Conservation (phyloP, 2,329 filamentous ascomycete species). For the Diaporthe destruens region DNA sequence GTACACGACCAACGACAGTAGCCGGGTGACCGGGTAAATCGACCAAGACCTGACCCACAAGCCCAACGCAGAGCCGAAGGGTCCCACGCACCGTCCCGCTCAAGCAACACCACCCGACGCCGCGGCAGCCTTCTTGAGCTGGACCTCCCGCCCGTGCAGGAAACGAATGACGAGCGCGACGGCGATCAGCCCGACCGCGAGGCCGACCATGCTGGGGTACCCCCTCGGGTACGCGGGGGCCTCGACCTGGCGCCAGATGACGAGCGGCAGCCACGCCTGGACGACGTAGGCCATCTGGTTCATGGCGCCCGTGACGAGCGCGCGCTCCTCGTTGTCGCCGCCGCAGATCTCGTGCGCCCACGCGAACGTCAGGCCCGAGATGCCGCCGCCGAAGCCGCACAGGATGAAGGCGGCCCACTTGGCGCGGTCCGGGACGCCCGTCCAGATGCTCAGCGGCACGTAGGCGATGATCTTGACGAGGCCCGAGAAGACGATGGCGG, state of each 20-base stretch:
- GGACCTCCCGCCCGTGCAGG: constrained; percentile 58
- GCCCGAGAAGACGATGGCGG: constrained; percentile 70
- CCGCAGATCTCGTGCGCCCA: constrained; percentile 65
- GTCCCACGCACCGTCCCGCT: background rate
- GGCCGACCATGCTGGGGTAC: constrained; percentile 65
- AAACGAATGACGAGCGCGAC: constrained; percentile 62
- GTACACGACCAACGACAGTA: background rate
- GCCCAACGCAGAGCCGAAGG: background rate
- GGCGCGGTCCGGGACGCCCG: constrained; percentile 61
- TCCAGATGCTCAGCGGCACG: constrained; percentile 57
- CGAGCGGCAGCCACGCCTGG: constrained; percentile 76
- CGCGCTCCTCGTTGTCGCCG: constrained; percentile 72
- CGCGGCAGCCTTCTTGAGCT: constrained; percentile 31
- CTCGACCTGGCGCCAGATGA: constrained; percentile 75
- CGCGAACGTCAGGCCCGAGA: constrained; percentile 60
- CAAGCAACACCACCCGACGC: background rate
- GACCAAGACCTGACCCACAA: too few relatives aligned
- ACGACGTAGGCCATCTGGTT: constrained; percentile 78
- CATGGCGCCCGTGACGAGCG: constrained; percentile 74
- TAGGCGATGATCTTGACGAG: constrained; percentile 56
- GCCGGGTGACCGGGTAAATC: too few relatives aligned
- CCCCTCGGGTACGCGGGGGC: constrained; percentile 66
- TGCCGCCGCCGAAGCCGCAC: constrained; percentile 62
- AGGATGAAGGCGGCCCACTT: constrained; percentile 75
- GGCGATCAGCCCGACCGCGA: constrained; percentile 63